Base-by-base conservation (phyloP, 345 rosid genomes). In the Litchi chinensis region DNA sequence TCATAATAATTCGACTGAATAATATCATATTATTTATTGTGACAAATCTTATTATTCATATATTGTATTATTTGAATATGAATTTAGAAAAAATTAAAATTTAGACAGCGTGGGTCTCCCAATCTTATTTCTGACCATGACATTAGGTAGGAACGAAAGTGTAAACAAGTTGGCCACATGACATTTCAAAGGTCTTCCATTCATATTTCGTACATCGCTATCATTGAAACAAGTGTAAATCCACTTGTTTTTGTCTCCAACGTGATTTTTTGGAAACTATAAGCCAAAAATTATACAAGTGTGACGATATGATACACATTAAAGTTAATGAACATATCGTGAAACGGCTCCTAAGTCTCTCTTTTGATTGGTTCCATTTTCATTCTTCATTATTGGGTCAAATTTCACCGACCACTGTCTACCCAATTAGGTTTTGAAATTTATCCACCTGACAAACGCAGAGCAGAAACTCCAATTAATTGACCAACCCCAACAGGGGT, bases 171-270 rank as follows among this genome's bases (percentile, higher is more conserved):
- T 59, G 75, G 26, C 65, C 39, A 37, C 4, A 59, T 59, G 24
- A 54, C 28, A 57, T 32, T 43, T 40, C 69, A 43, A 74, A 24
- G 68, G 77, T 62, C 77, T 43, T 13, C 69, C 69, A 16, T 41
- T 43, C 26, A 44, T 43, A 44, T 46, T 41, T 44, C 44, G 46
- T 44, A 28, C 68, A 60, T 64, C 69, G 12, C 18, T 74, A 44
- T 64, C 69, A 46, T 18, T 16, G 57, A 16, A 18, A 56, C 60
- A 62, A 22, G 67, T 41, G 76, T 40, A 59, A 70, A 21, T 60
- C 77, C 69, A 63, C 77, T 74, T 63, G 68, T 16, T 16, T 24
- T 44, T 74, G 77, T 63, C 57, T 37, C 57, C 68, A 13, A 41
- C 26, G 41, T 60, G 26, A 60, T 21, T 40, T 24, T 32, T 62